Evolutionary conservation across 2,329 filamentous ascomycete genomes (phyloP), one percentile per base, ranked within the genome.

Genomic region (Pseudocercospora ulei): DNA sequence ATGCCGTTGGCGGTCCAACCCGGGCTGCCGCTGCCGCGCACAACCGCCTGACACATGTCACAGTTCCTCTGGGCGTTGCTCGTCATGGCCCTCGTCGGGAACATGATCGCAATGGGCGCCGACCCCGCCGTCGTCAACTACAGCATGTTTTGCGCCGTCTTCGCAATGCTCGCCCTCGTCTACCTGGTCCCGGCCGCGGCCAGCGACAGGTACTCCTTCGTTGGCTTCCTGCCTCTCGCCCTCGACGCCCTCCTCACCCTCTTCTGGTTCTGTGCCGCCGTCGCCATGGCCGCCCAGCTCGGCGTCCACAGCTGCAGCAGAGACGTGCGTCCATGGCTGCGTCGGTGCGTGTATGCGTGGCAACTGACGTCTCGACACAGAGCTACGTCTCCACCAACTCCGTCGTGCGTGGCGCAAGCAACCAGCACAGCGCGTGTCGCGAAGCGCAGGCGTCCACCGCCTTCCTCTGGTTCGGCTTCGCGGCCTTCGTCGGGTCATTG

Each of bases 381-480:
- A 51, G 47, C 41, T 68, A 67, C 54, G 59, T 58, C 16, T 29
- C 42, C 33, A 62, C 47, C 31, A 63, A 63, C 57, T 57, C 51
- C 14, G 61, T 67, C 45, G 66, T 61, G 39, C 64, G 63, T 48
- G 59, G 56, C 43, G 77, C 76, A 29, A 44, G 48, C 45, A 58
- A 78, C 33, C 41, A 39, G 18, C 60, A 66, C 70, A 76, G 78
- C 65, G 73, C 80, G 49, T 87, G 82, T 65, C 76, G 74, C 47
- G 76, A 84, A 63, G 73, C 83, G 9, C 82, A 87, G 65, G 82
- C 82, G 23, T 72, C 73, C 46, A 75, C 73, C 20, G 80, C 75
- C 23, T 88, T 88, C 65, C 70, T 84, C 63, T 88, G 80, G 80
- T 86, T 87, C 64, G 71, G 83, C 33, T 83, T 79, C 59, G 70